Evolutionary conservation across 352 stramenopile genomes (phyloP), one percentile per base, ranked within the genome.

Genomic region (Phytophthora aleatoria): DNA sequence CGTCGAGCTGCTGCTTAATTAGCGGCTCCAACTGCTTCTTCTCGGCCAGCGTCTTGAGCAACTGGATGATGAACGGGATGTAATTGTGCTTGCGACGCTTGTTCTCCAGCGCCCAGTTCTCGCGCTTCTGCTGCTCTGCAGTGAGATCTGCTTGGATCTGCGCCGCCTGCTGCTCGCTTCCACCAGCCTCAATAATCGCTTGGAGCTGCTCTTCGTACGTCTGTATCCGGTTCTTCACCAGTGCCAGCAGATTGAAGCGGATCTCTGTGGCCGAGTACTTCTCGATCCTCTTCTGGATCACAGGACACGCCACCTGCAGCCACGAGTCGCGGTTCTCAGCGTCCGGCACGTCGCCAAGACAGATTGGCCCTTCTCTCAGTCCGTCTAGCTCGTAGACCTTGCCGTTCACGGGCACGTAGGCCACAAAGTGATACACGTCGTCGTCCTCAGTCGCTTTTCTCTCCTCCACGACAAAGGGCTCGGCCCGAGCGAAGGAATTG

Each of bases 401-500:
- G 30, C 87, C 90, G 69, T 94, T 80, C 27, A 90, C 74, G 0
- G 92, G 92, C 35, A 98, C 83, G 69, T 98, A 99, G 13, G 96
- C 94, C n/a, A 99, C 87, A 79, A 99, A 99, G 73, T 99, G 97
- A 75, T 98, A 99, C 16, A 98, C 96, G 49, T 98, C 95, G 63
- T 98, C 92, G 50, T 97, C 80, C n/a, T 69, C 67, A 27, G 87
- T 92, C 27, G 73, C 77, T 47, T 88, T 90, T 36, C 81, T 65
- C 59, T 92, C 79, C 16, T 94, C 83, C 38, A 91, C 71, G 5
- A 96, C 78, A 35, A 97, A 96, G 3, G 84, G 85, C 61, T 96
- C 88, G 4, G 87, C 73, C 4, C 85, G 71, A 28, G 85, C 69
- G 64, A 95, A 96, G 13, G 81, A 89, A 67, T 96, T 96, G 66